Conservation (phyloP, 257 asterid species). For the Solanum chmielewskii region DNA sequence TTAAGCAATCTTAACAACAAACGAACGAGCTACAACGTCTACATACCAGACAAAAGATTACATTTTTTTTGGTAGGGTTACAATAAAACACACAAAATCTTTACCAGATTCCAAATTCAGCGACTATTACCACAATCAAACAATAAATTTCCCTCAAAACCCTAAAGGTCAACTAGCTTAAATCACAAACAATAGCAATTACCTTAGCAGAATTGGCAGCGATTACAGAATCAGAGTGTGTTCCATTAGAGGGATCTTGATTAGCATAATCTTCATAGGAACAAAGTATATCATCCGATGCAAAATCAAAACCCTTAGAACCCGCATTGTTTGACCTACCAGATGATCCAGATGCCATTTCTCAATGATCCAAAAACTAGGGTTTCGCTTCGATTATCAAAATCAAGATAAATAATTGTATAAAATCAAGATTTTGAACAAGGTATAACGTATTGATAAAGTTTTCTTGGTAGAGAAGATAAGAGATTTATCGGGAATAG, state of each 20-base stretch:
- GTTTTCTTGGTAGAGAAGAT: neutral
- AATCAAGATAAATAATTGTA: neutral
- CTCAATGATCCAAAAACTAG: neutral
- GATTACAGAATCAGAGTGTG: conserved; percentile 46
- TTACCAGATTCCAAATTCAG: neutral
- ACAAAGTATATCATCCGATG: conserved; percentile 68
- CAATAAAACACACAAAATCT: neutral
- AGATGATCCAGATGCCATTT: conserved; percentile 78
- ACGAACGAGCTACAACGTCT: neutral
- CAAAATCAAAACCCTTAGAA: conserved; percentile 63
- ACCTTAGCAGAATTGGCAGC: conserved; percentile 35
- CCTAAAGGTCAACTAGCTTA: neutral
- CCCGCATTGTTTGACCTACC: conserved; percentile 39
- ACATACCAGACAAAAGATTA: neutral
- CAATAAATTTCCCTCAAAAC: neutral
- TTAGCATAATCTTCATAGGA: conserved; percentile 69
- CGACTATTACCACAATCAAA: neutral
- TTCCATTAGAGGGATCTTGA: conserved; percentile 44
- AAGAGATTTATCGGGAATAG: neutral
- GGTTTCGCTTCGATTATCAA: neutral
- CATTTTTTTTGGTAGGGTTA: neutral
- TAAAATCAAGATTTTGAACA: neutral
- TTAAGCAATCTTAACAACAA: neutral
- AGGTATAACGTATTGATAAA: neutral
- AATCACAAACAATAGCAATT: neutral